Base-by-base conservation (phyloP, 129 eudicot genomes). In the Flaveria brownii region DNA sequence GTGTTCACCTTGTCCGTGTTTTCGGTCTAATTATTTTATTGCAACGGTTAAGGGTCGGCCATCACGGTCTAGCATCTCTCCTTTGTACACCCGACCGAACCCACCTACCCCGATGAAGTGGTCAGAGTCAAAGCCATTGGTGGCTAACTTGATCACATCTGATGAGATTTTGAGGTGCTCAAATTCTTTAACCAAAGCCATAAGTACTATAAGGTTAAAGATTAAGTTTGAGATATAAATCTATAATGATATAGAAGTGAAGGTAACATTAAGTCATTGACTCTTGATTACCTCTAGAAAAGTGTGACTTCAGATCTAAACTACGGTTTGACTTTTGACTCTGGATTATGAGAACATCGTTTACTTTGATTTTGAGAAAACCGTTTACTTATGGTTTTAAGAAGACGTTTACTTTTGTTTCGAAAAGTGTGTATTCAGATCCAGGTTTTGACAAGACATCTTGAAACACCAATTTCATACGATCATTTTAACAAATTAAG, bases 101-200 rank as follows among this genome's bases (percentile, higher is more conserved):
- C 78, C 78, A 9, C 78, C 78, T 12, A 74, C 47, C n/a, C 78
- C 71, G n/a, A 74, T 45, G 43, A 43, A 74, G 60, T 74, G 42
- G 5, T 74, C 78, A 3, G 26, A 36, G 14, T 6, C 12, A 20
- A 74, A 74, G 71, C 45, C 2, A 22, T 74, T 61, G 61, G 61
- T 60, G 71, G 78, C 71, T 26, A 74, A 4, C 46, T 74, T 74
- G 23, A 74, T 60, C 23, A 46, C 47, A 60, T 74, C 70, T 23
- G 50, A 45, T 60, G 71, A 61, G 70, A 74, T 60, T 60, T 45
- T 74, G 42, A 61, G 78, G 70, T 74, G 71, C 60, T 45, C 71
- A 15, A 74, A 74, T 12, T 74, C 60, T 74, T 74, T 43, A 2
- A 74, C 60, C 18, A 60, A 36, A 15, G 71, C 78, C 78, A 74